Percentiles rank a stretch among this genome's conserved stretches.
phyloP scores from a whole-genome alignment of 805 yeast genomes.

The Pichia nanzhaoensis region DNA sequence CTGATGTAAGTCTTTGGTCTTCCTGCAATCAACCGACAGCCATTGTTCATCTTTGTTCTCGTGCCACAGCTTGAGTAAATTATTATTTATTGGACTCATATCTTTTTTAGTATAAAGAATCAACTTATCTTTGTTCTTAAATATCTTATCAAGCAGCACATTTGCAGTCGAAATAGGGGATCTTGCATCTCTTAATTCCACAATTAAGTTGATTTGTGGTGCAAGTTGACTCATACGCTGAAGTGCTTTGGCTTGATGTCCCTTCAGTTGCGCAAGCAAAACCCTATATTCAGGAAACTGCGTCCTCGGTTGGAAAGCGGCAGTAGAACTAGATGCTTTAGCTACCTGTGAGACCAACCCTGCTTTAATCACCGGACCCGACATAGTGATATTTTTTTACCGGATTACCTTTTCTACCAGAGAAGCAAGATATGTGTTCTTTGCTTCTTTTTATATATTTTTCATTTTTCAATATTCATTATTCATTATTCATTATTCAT shows the following conservation, averaged over 20 bases:
- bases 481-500: too few relatives aligned
- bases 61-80: slow-evolving; percentile 44
- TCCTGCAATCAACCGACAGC: slow-evolving; percentile 54
- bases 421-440: too few relatives aligned
- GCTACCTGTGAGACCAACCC: not conserved
- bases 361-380: too few relatives aligned
- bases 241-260: slow-evolving; percentile 82
- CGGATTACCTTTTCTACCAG: too few relatives aligned
- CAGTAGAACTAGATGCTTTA: too few relatives aligned
- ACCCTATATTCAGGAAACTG: slow-evolving; percentile 71
- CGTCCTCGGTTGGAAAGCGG: slow-evolving; percentile 54
- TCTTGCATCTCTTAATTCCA: slow-evolving; percentile 83
- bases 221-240: slow-evolving; percentile 58
- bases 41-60: slow-evolving; percentile 28
- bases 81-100: slow-evolving; percentile 39
- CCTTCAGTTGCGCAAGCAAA: slow-evolving; percentile 73
- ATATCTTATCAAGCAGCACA: slow-evolving; percentile 62
- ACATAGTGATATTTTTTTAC: too few relatives aligned
- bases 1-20: slow-evolving; percentile 39
- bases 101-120: slow-evolving; percentile 77
- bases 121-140: slow-evolving; percentile 49
- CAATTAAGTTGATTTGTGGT: slow-evolving; percentile 72
- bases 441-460: too few relatives aligned
- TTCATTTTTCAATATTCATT: too few relatives aligned
- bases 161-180: slow-evolving; percentile 86